Percentiles rank a stretch among this genome's conserved stretches.
phyloP scores from a whole-genome alignment of 306 rosid species.

The peach (Prunus persica) region Prunus_persica_NCBIv2 NC_034011.1:25059501-25060000 shows the following conservation, averaged over 20 bases:
- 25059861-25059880: constrained; percentile 26
- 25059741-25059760: constrained; percentile 19
- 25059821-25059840: constrained; percentile 38
- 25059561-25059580: constrained; percentile 29
- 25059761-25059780: constrained; percentile 42
- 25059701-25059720: constrained; percentile 36
- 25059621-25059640: constrained; percentile 29
- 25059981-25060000: constrained; percentile 56
- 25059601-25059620: constrained; percentile 32
- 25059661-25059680: constrained; percentile 36
- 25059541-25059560: constrained; percentile 33
- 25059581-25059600: constrained; percentile 30
- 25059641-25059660: constrained; percentile 24
- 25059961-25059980: constrained; percentile 53
- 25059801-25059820: constrained; percentile 42
- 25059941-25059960: constrained; percentile 41
- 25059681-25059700: constrained; percentile 42
- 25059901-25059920: neutral
- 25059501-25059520: constrained; percentile 37
- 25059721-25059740: constrained; percentile 21
- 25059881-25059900: neutral
- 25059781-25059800: constrained; percentile 38
- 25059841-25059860: constrained; percentile 13
- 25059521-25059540: constrained; percentile 44
- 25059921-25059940: constrained; percentile 33